These are phyloP conservation scores for Persicaria tinctoria DNA, from an alignment of 148 eudicot species.

Conservation along the genomic window DNA sequence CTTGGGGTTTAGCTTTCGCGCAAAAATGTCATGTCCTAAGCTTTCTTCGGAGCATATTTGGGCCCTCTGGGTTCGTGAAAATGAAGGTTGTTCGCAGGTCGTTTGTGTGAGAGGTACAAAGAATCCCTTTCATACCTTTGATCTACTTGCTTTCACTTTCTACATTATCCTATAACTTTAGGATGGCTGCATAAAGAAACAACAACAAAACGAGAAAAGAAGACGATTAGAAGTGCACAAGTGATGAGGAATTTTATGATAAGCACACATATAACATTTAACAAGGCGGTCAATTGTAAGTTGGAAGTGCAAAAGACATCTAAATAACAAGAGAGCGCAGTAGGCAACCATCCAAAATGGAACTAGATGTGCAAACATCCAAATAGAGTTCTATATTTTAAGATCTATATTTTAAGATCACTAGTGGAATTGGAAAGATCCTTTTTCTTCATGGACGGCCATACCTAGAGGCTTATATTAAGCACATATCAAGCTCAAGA, in stretches of 20 bases:
- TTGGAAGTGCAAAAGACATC: neutral
- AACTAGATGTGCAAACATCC: neutral
- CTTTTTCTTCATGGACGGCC: constrained; percentile 23
- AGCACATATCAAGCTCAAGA: constrained; percentile 16
- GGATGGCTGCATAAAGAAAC: neutral
- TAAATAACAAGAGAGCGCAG: neutral
- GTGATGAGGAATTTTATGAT: too few species aligned
- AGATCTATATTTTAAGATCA: neutral
- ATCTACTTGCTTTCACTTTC: too few species aligned
- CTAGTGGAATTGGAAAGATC: constrained; percentile 1
- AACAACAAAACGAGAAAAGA: neutral
- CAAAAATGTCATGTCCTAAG: too few species aligned
- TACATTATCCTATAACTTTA: neutral
- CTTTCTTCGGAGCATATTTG: too few species aligned
- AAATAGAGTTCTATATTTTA: neutral
- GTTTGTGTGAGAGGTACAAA: too few species aligned
- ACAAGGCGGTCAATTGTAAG: neutral
- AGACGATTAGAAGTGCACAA: neutral
- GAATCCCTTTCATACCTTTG: too few species aligned
- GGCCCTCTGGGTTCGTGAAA: neutral
- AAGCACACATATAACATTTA: neutral
- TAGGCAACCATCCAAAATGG: neutral
- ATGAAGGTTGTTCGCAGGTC: neutral
- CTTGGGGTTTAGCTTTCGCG: neutral
- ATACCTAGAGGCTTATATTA: constrained; percentile 20